Evolutionary conservation across 164 flowering plant genomes (phyloP), one percentile per base, ranked within the genome.

Genomic region (Piper betle): DNA sequence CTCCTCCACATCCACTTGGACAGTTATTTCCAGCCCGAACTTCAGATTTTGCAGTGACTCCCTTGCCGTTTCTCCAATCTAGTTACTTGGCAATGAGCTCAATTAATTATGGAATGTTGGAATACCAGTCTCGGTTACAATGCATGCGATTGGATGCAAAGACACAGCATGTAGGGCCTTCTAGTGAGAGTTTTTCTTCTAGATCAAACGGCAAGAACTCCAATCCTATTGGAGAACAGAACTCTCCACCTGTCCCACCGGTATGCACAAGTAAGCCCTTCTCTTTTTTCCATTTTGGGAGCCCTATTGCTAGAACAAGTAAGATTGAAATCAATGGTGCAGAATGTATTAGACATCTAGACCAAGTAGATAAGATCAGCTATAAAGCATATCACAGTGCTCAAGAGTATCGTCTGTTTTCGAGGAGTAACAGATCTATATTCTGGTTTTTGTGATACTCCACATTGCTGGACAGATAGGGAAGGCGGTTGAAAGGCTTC

Each of bases 231-330:
- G 72, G 64, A 55, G 62, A 43, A 8, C 69, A 65, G 33, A 25
- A 25, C 33, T 0, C 33, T 25, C 33, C 33, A 25, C 33, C 33
- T 25, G 33, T 25, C 33, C 33, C 33, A 25, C 33, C 33, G 33
- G 33, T 25, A 25, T 25, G 33, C 33, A 25, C 33, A 25, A 25
- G 33, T 25, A 25, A 25, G 33, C 33, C 33, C 33, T 25, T 25
- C 33, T 52, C 80, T 74, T 62, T 52, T 64, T 93, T 93, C 75
- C 96, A 93, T 73, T 89, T 80, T 73, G 96, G 94, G 58, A 96
- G 96, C 52, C 94, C 97, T 10, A 75, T 82, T n/a, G 84, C 75
- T 41, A 61, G 50, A 20, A 62, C 76, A 52, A 61, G 68, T 37
- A 80, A 75, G 55, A 82, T 75, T 53, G 80, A 67, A 40, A 56